A percentile compares a stretch with the other conserved stretches of the same genome.
phyloP scores from a whole-genome alignment of 2,329 filamentous ascomycete species.

The Furcasterigmium furcatum region DNA sequence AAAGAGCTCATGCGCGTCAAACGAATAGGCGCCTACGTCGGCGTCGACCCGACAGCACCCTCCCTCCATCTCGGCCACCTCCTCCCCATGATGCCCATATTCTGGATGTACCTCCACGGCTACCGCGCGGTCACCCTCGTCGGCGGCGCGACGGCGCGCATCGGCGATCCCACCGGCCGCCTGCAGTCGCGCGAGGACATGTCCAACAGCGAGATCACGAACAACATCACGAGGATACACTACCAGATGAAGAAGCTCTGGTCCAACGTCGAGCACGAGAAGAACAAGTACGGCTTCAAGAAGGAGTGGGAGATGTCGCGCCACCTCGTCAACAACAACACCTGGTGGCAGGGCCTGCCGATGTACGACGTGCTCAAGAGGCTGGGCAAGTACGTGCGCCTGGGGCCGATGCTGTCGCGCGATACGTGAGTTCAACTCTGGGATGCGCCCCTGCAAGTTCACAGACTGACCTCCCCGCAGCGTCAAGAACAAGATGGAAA shows the following conservation, averaged over 20 bases:
- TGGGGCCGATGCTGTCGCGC: conserved; percentile 83
- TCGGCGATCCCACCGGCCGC: conserved; percentile 76
- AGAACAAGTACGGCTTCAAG: conserved; percentile 60
- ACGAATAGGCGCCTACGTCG: conserved; percentile 72
- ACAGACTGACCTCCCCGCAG: conserved; percentile 15
- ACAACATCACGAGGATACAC: conserved; percentile 66
- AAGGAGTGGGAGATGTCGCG: conserved; percentile 63
- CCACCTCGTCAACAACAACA: conserved; percentile 74
- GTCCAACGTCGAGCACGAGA: conserved; percentile 66
- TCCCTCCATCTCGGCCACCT: conserved; percentile 81
- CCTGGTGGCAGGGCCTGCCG: conserved; percentile 73
- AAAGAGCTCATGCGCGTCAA: conserved; percentile 61
- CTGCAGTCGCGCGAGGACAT: conserved; percentile 57
- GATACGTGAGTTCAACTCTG: conserved; percentile 66
- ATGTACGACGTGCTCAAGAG: conserved; percentile 73
- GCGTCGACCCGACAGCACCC: conserved; percentile 76
- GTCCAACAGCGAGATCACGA: conserved; percentile 46
- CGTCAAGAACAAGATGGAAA: conserved; percentile 79
- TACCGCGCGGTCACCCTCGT: conserved; percentile 65
- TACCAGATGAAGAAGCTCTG: conserved; percentile 72
- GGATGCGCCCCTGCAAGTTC: background rate
- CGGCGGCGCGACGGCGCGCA: conserved; percentile 71
- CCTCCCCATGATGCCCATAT: conserved; percentile 77
- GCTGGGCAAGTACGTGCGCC: conserved; percentile 68
- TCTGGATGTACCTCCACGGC: conserved; percentile 80